A percentile compares a stretch with the other conserved stretches of the same genome.
These are phyloP conservation scores for Nemania diffusa DNA, from an alignment of 2,329 filamentous ascomycete species.

Conservation along the genomic window DNA sequence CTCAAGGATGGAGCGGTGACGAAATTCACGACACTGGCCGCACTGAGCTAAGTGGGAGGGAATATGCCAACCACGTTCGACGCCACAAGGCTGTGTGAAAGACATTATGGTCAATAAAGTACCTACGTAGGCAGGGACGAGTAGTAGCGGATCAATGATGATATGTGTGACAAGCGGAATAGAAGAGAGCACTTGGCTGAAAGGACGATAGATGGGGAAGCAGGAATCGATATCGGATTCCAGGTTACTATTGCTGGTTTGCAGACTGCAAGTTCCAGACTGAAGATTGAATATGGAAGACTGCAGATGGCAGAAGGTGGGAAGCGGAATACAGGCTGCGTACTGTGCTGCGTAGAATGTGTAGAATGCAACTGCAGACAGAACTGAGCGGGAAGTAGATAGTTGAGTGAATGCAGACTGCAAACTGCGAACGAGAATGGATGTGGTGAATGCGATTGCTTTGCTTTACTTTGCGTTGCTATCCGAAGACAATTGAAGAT, in stretches of 20 bases:
- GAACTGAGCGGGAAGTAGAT: neutral
- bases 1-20: neutral
- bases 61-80: no score
- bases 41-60: no score
- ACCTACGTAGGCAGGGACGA: no score
- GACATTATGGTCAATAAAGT: constrained; percentile 32
- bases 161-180: neutral
- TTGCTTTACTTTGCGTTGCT: no score
- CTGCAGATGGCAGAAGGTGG: neutral
- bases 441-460: constrained; percentile 16
- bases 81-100: neutral
- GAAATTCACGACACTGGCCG: constrained; percentile 11
- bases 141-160: neutral
- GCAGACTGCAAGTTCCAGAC: neutral
- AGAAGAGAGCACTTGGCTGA: neutral
- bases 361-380: constrained; percentile 3
- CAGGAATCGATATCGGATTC: constrained; percentile 3
- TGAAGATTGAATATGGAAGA: neutral
- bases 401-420: neutral
- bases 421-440: neutral
- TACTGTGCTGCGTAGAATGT: neutral
- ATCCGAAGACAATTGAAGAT: neutral
- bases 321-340: neutral
- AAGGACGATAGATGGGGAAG: neutral
- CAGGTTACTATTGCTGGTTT: neutral